Base-by-base conservation (phyloP, 2,329 filamentous ascomycete genomes). In the Botrytis deweyae region DNA sequence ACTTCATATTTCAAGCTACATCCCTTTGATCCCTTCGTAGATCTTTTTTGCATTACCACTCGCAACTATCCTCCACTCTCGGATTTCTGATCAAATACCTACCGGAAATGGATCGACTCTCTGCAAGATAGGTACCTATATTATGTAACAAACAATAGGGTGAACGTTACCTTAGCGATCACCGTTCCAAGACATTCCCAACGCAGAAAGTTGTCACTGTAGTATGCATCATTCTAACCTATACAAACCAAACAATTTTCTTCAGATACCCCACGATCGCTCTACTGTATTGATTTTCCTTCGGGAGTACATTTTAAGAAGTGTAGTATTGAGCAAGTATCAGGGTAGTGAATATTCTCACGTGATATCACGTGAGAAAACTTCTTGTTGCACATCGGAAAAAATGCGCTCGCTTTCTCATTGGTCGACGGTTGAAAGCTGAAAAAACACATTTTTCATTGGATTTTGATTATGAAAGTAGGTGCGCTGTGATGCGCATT, bases 351-450 rank as follows among this genome's bases (percentile, higher is more conserved):
- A 49, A 12, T 3, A 3, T 1, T 0, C 9, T 67, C 64, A 67
- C 22, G 44, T 67, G 64, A 65, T 0, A 22, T 20, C 14, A 20
- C 25, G 25, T 3, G 6, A 8, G 14, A 20, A n/a, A 67, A 52
- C 14, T n/a, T 38, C 38, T 52, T 67, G 64, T 67, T 67, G 64
- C 64, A 67, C 64, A 7, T 67, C 64, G 2, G 49, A 67, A 67
- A 67, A 67, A 67, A n/a, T 67, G 64, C 64, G 64, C 64, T 18
- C 64, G 33, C 1, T 9, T 33, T 16, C 64, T 67, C 44, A 67
- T 67, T 67, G 44, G 64, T 25, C 64, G 16, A 67, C 18, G 2
- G 25, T 7, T 12, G 7, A 52, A 20, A 6, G 44, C 44, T 14
- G 22, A 29, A 52, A 67, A 38, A 38, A 38, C 16, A 52, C 16